These are phyloP conservation scores for Neurospora sp. DNA, from an alignment of 495 filamentous ascomycete species.

Conservation along the genomic window DNA sequence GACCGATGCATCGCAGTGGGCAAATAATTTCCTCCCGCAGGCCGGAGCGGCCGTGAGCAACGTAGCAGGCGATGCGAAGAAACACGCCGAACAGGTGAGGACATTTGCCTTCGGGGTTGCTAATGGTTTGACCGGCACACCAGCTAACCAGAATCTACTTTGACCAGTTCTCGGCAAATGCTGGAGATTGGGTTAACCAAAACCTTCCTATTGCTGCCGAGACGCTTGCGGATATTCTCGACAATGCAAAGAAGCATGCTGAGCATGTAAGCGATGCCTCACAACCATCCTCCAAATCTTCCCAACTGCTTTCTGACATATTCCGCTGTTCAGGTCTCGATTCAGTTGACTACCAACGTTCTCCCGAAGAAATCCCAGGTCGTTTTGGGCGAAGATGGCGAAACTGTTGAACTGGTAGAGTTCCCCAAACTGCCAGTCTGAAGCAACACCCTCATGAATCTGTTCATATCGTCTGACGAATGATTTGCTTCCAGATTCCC, in stretches of 20 bases:
- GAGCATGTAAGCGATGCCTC: neutral
- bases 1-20: neutral
- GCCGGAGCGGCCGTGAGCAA: neutral
- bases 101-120: neutral
- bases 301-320: too few relatives aligned
- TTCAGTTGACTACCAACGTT: neutral
- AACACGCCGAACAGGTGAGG: neutral
- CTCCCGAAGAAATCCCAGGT: neutral
- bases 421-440: neutral
- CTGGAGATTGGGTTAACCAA: neutral
- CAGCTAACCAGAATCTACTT: neutral
- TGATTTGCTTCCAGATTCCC: neutral
- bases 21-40: neutral
- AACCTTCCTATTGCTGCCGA: neutral
- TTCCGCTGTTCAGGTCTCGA: neutral
- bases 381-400: neutral
- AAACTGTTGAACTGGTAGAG: neutral
- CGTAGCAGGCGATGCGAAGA: neutral
- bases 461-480: neutral
- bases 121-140: neutral
- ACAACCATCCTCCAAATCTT: too few relatives aligned
- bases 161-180: neutral
- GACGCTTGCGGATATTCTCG: neutral
- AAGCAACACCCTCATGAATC: neutral
- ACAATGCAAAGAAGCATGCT: neutral